These are phyloP conservation scores for Phytophthora cactorum DNA, from an alignment of 352 stramenopile species.

Conservation along the genomic window DNA sequence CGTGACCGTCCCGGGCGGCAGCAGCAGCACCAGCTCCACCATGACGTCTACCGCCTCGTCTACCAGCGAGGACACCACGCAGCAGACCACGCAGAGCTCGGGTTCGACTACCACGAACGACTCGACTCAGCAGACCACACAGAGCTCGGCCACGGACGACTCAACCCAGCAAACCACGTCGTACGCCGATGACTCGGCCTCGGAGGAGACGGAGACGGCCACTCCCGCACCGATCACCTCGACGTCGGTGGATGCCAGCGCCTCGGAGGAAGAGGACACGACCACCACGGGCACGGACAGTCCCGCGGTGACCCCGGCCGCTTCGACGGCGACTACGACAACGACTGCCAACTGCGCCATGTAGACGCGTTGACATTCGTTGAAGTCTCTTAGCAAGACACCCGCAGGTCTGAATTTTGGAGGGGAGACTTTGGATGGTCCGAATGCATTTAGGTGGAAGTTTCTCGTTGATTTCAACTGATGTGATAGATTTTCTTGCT, in stretches of 20 bases:
- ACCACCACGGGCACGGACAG: constrained; percentile 17
- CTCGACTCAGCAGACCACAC: constrained; percentile 23
- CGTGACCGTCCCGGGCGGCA: constrained; percentile 41
- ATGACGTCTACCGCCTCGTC: constrained; percentile 23
- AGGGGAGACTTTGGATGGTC: constrained; percentile 15
- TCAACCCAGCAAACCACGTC: constrained; percentile 22
- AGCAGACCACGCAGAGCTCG: constrained; percentile 27
- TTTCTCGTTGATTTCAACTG: constrained; percentile 24
- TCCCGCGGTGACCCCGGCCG: constrained; percentile 27
- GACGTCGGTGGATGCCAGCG: constrained; percentile 17
- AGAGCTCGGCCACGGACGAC: constrained; percentile 20
- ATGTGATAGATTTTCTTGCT: constrained; percentile 23
- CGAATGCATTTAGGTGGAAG: constrained; percentile 10
- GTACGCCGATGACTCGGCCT: constrained; percentile 10
- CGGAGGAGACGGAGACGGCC: constrained; percentile 18
- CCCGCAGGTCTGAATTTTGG: constrained; percentile 22
- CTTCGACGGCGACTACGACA: constrained; percentile 24
- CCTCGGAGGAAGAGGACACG: constrained; percentile 32
- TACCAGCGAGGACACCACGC: constrained; percentile 20
- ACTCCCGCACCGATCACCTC: constrained; percentile 25
- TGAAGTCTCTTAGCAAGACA: constrained; percentile 1
- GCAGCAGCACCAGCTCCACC: constrained; percentile 22
- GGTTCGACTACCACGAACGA: constrained; percentile 24
- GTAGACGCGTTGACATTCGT: constrained; percentile 16
- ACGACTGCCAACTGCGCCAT: constrained; percentile 33